Percentiles rank a stretch among this genome's conserved stretches.
Conservation (phyloP, 306 rosid species). For the Crotalaria pallida region DNA sequence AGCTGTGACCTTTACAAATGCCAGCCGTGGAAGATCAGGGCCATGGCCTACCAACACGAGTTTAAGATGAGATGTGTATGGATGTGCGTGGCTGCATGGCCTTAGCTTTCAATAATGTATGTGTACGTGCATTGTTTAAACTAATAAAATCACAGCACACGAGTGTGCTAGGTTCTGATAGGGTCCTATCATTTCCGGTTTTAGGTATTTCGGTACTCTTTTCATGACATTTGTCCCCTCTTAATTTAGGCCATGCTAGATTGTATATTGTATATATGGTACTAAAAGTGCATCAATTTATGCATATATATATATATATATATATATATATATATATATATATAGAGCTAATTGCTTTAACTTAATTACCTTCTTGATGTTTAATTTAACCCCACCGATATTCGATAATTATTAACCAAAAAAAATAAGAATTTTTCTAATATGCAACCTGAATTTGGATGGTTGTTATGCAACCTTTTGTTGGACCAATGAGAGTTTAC, state of each 20-base stretch:
- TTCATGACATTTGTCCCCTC: slow-evolving; percentile 17
- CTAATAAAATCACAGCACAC: slow-evolving; percentile 26
- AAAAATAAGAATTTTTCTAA: no score
- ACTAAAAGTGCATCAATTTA: background rate
- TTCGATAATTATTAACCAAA: no score
- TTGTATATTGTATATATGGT: background rate
- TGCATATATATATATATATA: background rate
- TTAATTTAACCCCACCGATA: no score
- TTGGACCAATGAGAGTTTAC: no score
- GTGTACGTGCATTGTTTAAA: slow-evolving; percentile 18
- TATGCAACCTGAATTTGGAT: no score
- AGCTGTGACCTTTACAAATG: background rate
- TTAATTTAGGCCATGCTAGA: slow-evolving; percentile 10
- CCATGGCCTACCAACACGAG: slow-evolving; percentile 25
- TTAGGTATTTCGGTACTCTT: slow-evolving; percentile 6
- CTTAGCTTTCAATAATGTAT: slow-evolving; percentile 29
- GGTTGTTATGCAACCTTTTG: no score
- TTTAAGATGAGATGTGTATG: background rate
- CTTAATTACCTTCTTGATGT: no score
- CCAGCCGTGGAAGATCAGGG: background rate
- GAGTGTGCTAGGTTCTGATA: slow-evolving; percentile 12
- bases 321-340: no score
- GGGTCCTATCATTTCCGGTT: slow-evolving; percentile 21
- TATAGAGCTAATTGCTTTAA: no score
- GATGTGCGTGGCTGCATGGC: slow-evolving; percentile 14